Evolutionary conservation across 257 asterid genomes (phyloP).

Genomic region (Pogostemon cablin): DNA sequence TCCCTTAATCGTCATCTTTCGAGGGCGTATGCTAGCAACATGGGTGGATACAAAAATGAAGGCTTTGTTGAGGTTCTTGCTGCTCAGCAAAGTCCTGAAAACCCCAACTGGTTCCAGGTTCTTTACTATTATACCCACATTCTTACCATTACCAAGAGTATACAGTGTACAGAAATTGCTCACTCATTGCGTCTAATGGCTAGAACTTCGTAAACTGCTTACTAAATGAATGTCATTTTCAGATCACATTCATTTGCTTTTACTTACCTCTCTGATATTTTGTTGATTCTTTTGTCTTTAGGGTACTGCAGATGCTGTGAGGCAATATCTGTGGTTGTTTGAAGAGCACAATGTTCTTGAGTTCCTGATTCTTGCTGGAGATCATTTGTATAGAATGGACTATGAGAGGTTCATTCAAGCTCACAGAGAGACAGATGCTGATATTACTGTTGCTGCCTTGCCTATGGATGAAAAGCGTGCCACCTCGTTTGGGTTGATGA

Average conservation of each 20-base stretch:
- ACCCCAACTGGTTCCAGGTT: slow-evolving; percentile 98
- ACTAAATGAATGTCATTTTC: slow-evolving; percentile 8
- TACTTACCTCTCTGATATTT: slow-evolving; percentile 11
- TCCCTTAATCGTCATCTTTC: slow-evolving; percentile 96
- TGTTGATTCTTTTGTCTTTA: slow-evolving; percentile 33
- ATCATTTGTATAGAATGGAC: slow-evolving; percentile 93
- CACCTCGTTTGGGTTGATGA: slow-evolving; percentile 93
- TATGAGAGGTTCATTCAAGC: slow-evolving; percentile 94
- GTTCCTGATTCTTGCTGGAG: slow-evolving; percentile 90
- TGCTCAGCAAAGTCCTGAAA: slow-evolving; percentile 97
- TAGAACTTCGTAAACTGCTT: slow-evolving; percentile 8
- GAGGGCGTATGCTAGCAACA: slow-evolving; percentile 86
- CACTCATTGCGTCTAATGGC: slow-evolving; percentile 15
- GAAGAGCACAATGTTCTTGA: slow-evolving; percentile 92
- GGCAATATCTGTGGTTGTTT: slow-evolving; percentile 90
- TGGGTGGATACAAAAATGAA: slow-evolving; percentile 91
- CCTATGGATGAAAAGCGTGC: slow-evolving; percentile 99
- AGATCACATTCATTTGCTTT: neutral
- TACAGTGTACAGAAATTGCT: neutral
- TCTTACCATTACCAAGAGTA: slow-evolving; percentile 13
- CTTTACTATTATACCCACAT: slow-evolving; percentile 12
- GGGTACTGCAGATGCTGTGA: slow-evolving; percentile 99
- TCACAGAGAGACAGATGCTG: slow-evolving; percentile 98
- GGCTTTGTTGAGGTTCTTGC: slow-evolving; percentile 99
- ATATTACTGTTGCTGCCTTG: slow-evolving; percentile 93